phyloP scores from a whole-genome alignment of 163 green algal species.

The Chlorella variabilis region DNA sequence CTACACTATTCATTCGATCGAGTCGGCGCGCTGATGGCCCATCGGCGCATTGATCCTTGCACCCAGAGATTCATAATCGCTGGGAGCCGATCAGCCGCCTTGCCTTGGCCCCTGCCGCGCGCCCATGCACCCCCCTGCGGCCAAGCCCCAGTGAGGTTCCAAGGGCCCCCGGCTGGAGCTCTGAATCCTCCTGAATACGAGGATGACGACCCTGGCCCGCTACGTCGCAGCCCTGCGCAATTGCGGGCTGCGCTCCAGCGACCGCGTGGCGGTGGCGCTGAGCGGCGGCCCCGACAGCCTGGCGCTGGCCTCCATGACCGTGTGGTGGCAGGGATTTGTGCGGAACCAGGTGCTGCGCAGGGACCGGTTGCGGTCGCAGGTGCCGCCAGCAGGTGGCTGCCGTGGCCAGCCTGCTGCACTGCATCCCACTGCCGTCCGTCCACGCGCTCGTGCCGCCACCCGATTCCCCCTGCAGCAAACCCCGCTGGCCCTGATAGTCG shows the following conservation, averaged over 20 bases:
- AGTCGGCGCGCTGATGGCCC: no score
- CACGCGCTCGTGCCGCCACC: not conserved
- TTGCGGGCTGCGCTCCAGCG: constrained; percentile 11
- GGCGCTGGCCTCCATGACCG: constrained; percentile 44
- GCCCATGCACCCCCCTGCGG: no score
- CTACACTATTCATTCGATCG: no score
- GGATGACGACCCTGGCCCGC: not conserved
- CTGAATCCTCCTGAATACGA: no score
- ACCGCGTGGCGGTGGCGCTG: constrained; percentile 52
- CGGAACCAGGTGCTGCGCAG: not conserved
- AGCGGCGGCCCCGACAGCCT: constrained; percentile 63
- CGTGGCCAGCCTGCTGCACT: not conserved
- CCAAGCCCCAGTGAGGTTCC: no score
- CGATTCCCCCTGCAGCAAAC: not conserved
- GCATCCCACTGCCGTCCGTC: no score
- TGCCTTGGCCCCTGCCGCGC: no score
- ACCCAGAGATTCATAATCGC: no score
- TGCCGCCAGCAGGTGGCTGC: not conserved
- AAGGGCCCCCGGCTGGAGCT: no score
- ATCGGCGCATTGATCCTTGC: no score
- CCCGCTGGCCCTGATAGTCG: constrained; percentile 51
- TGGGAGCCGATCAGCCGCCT: no score
- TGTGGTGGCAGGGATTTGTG: not conserved
- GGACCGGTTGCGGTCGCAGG: no score
- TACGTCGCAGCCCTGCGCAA: not conserved